Base-by-base conservation (phyloP, 2,329 filamentous ascomycete species). In the Knufia petricola region DNA sequence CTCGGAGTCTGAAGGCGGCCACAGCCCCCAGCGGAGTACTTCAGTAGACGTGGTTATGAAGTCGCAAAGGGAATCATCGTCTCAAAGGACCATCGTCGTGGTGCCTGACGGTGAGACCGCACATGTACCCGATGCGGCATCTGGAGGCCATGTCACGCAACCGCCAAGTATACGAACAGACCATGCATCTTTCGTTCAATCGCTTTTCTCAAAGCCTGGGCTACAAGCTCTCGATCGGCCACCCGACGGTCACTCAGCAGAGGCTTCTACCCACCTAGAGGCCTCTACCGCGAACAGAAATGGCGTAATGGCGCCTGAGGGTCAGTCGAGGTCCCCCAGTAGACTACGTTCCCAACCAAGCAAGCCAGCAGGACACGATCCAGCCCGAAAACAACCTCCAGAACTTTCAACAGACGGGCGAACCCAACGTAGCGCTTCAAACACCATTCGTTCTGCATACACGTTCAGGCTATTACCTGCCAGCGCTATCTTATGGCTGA, bases 381-480 rank as follows among this genome's bases (percentile, higher is more conserved):
- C 26, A 28, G 26, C 6, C 6, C 26, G 6, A 12, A 6, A 12
- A 28, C 6, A 28, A 6, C 6, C 26, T 28, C 12, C 6, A 28
- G 12, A 28, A 28, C 6, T 6, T 28, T 6, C 44, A 38, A 41
- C 51, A 42, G 7, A 31, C 21, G 19, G 40, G 50, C 24, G 7
- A n/a, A 52, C 26, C 43, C 44, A 23, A 37, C 53, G 2, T 43
- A 53, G n/a, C 21, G 43, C 15, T 50, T 57, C 26, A 37, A 49
- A 20, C 23, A 55, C n/a, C 40, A 52, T 36, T n/a, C 32, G 32
- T 17, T n/a, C 32, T 13, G 15, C 32, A n/a, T 36, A 36, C 13
- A 36, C 32, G 7, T 36, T 36, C 32, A 36, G 15, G 13, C 32
- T 36, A 6, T 36, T 36, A n/a, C 32, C 32, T 17, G 31, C 47